Percentiles rank a stretch among this genome's conserved stretches.
These are phyloP conservation scores for Furcasterigmium sp. DNA, from an alignment of 2,329 filamentous ascomycete species.

Conservation along the genomic window DNA sequence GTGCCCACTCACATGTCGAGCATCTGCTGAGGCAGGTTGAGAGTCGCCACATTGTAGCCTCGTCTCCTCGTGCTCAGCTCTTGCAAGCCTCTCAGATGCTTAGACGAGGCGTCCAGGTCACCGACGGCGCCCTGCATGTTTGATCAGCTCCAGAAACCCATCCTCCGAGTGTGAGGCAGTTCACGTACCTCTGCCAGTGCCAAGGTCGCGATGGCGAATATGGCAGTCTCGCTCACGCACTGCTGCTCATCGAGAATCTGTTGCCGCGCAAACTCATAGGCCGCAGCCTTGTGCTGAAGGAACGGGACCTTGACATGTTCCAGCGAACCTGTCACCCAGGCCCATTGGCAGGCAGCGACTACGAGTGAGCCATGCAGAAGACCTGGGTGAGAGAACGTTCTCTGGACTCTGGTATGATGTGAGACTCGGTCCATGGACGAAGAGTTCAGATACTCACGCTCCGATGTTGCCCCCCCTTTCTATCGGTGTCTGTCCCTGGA, in stretches of 20 bases:
- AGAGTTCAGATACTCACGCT: conserved; percentile 17
- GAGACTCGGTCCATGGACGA: background rate
- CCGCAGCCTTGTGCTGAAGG: conserved; percentile 40
- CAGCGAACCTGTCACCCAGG: conserved; percentile 38
- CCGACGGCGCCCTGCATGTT: conserved; percentile 32
- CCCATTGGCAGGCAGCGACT: conserved; percentile 39
- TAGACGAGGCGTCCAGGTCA: conserved; percentile 35
- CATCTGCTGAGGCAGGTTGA: conserved; percentile 35
- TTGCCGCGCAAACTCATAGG: conserved; percentile 39
- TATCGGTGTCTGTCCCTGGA: conserved; percentile 34
- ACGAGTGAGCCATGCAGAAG: conserved; percentile 40
- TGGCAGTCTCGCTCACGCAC: conserved; percentile 33
- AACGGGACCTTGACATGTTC: conserved; percentile 38
- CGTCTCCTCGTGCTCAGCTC: conserved; percentile 18
- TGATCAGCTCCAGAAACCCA: background rate
- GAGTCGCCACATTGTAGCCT: conserved; percentile 18
- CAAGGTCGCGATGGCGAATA: conserved; percentile 37
- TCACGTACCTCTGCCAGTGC: conserved; percentile 35
- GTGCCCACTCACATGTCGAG: conserved; percentile 29
- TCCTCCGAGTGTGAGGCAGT: background rate
- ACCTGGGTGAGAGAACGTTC: conserved; percentile 36
- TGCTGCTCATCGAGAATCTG: conserved; percentile 31
- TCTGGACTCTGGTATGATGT: conserved; percentile 28
- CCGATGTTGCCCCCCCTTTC: conserved; percentile 26
- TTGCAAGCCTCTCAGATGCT: conserved; percentile 33